These are phyloP conservation scores for Pseudogymnoascus sp. DNA, from an alignment of 2,329 filamentous ascomycete genomes.

Conservation along the genomic window DNA sequence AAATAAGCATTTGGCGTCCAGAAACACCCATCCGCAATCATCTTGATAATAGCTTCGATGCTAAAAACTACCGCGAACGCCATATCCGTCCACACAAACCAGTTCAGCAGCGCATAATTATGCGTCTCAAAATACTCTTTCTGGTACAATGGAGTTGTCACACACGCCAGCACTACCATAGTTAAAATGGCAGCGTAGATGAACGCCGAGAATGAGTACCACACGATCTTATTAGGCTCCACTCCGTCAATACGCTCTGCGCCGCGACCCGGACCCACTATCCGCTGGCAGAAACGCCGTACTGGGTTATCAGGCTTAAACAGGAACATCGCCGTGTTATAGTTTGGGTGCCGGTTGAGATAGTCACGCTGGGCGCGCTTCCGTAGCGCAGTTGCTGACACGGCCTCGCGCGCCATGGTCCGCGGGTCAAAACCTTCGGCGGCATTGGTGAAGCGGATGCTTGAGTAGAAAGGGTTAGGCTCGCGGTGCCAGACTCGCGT, in stretches of 20 bases:
- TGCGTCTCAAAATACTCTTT: slow-evolving; percentile 67
- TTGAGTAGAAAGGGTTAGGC: slow-evolving; percentile 92
- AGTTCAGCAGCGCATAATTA: slow-evolving; percentile 57
- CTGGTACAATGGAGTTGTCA: slow-evolving; percentile 91
- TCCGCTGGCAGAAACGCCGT: slow-evolving; percentile 72
- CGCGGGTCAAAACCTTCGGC: slow-evolving; percentile 77
- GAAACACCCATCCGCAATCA: slow-evolving; percentile 89
- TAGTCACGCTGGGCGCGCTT: slow-evolving; percentile 89
- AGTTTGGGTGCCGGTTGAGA: slow-evolving; percentile 73
- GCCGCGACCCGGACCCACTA: slow-evolving; percentile 87
- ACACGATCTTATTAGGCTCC: slow-evolving; percentile 77
- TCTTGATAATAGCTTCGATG: slow-evolving; percentile 78
- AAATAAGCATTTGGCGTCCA: slow-evolving; percentile 98
- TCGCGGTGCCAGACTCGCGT: slow-evolving; percentile 55
- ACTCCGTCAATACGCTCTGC: slow-evolving; percentile 80
- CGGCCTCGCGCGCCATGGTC: slow-evolving; percentile 82
- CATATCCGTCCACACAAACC: slow-evolving; percentile 93
- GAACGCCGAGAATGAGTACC: slow-evolving; percentile 89
- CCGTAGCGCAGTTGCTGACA: slow-evolving; percentile 70
- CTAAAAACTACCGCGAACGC: slow-evolving; percentile 83
- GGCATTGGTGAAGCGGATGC: slow-evolving; percentile 56
- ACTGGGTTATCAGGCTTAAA: slow-evolving; percentile 72
- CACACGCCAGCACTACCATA: slow-evolving; percentile 93
- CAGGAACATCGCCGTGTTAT: slow-evolving; percentile 86
- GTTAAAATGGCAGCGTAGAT: slow-evolving; percentile 90